These are phyloP conservation scores for Mediolabrus comicus DNA, from an alignment of 108 stramenopile species.

Conservation along the genomic window DNA sequence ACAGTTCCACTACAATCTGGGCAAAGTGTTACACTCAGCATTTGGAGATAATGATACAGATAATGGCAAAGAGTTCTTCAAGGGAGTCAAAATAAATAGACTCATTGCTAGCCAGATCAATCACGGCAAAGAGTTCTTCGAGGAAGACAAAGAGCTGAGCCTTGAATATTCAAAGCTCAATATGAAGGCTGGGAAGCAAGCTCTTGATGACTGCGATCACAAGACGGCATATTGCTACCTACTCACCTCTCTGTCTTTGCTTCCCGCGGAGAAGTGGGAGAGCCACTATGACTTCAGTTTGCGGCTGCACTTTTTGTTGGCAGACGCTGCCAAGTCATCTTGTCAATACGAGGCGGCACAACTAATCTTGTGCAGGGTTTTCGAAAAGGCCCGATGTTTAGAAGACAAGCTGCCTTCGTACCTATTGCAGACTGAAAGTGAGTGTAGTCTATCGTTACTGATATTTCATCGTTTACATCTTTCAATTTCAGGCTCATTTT, in stretches of 20 bases:
- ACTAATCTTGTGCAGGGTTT: conserved; percentile 1
- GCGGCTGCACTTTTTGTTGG: neutral
- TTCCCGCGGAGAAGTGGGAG: neutral
- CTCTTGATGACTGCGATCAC: neutral
- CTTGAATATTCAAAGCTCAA: conserved; percentile 9
- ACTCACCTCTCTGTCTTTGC: neutral
- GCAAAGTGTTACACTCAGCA: neutral
- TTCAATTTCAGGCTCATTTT: neutral
- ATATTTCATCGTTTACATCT: neutral
- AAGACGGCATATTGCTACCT: neutral
- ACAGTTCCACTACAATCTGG: conserved; percentile 4
- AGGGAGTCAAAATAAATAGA: neutral
- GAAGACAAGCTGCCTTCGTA: conserved; percentile 28
- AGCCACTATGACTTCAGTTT: conserved; percentile 6
- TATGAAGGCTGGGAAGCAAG: conserved; percentile 17
- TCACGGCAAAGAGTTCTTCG: neutral
- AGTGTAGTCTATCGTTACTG: neutral
- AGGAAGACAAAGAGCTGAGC: neutral
- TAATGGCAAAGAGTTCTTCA: neutral
- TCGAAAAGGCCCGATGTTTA: conserved; percentile 4
- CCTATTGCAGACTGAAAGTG: neutral
- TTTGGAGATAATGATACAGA: neutral
- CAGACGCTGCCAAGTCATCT: neutral
- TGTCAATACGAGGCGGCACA: conserved; percentile 10
- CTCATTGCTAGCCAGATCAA: neutral